Percentiles rank a stretch among this genome's conserved stretches.
Conservation (phyloP, 208 protist genomes). For the Endotrypanum monterogeii region DNA sequence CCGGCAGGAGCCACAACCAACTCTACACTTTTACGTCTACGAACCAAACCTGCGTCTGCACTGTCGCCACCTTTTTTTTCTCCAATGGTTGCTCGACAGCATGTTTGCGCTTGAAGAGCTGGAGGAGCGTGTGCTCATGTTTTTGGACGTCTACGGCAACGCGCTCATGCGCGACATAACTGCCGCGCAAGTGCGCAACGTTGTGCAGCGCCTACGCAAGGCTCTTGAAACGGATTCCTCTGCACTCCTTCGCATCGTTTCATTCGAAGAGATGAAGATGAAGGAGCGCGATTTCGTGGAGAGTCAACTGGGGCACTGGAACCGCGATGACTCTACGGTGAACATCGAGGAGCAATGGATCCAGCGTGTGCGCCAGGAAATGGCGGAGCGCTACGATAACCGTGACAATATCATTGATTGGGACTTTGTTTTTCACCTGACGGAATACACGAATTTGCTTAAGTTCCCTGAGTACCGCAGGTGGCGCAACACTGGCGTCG, state of each 20-base stretch:
- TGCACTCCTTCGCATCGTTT: conserved; percentile 39
- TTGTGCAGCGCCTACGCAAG: conserved; percentile 63
- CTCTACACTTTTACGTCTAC: conserved; percentile 88
- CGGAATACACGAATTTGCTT: conserved; percentile 86
- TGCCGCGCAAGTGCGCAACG: conserved; percentile 68
- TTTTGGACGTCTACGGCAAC: conserved; percentile 90
- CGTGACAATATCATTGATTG: conserved; percentile 93
- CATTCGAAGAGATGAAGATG: conserved; percentile 82
- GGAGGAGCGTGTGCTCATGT: conserved; percentile 91
- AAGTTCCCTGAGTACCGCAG: conserved; percentile 90
- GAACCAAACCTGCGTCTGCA: conserved; percentile 88
- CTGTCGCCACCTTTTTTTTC: conserved; percentile 89
- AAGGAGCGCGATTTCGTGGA: conserved; percentile 90
- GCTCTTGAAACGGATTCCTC: conserved; percentile 37
- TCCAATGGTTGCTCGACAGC: conserved; percentile 91
- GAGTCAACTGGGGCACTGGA: conserved; percentile 82
- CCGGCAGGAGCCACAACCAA: not conserved
- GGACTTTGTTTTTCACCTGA: conserved; percentile 89
- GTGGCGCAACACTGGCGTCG: conserved; percentile 87
- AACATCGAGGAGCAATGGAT: conserved; percentile 68
- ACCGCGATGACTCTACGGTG: conserved; percentile 48
- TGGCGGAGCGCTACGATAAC: conserved; percentile 93
- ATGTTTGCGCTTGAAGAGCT: conserved; percentile 85
- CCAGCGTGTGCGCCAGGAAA: conserved; percentile 77
- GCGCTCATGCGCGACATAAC: conserved; percentile 74